A percentile compares a stretch with the other conserved stretches of the same genome.
phyloP scores from a whole-genome alignment of 1,284 basidiomycete species.

The Papiliotrema laurentii region DNA sequence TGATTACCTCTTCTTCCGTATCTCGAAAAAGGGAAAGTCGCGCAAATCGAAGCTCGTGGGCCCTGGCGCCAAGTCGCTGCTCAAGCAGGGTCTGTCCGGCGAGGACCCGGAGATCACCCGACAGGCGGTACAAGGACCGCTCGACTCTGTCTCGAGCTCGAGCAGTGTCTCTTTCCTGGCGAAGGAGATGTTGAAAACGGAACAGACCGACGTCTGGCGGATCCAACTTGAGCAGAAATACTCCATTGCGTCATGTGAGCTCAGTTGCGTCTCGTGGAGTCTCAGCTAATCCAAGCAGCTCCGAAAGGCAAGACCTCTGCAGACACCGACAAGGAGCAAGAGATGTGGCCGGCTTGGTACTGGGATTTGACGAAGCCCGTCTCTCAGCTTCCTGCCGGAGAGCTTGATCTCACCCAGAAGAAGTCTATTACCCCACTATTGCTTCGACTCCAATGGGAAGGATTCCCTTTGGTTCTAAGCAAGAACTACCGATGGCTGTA shows the following conservation, averaged over 20 bases:
- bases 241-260: too few species aligned
- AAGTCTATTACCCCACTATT: slow-evolving; percentile 80
- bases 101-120: not conserved
- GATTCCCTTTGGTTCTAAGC: slow-evolving; percentile 79
- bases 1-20: not conserved
- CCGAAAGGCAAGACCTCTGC: too few species aligned
- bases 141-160: too few species aligned
- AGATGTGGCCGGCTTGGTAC: slow-evolving; percentile 85
- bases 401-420: slow-evolving; percentile 80
- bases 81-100: slow-evolving; percentile 24
- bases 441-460: slow-evolving; percentile 81
- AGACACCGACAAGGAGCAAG: too few species aligned
- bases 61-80: slow-evolving; percentile 10
- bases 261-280: too few species aligned
- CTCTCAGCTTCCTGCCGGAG: slow-evolving; percentile 32
- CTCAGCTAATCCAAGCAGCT: too few species aligned
- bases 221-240: too few species aligned
- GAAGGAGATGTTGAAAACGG: too few species aligned
- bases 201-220: too few species aligned
- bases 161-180: too few species aligned
- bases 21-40: not conserved
- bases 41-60: slow-evolving; percentile 3
- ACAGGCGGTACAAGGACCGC: not conserved
- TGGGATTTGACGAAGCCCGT: slow-evolving; percentile 67
- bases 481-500: slow-evolving; percentile 90